These are phyloP conservation scores for Saksenaea oblongispora DNA, from an alignment of 371 early-diverging fungal genomes.

Conservation along the genomic window DNA sequence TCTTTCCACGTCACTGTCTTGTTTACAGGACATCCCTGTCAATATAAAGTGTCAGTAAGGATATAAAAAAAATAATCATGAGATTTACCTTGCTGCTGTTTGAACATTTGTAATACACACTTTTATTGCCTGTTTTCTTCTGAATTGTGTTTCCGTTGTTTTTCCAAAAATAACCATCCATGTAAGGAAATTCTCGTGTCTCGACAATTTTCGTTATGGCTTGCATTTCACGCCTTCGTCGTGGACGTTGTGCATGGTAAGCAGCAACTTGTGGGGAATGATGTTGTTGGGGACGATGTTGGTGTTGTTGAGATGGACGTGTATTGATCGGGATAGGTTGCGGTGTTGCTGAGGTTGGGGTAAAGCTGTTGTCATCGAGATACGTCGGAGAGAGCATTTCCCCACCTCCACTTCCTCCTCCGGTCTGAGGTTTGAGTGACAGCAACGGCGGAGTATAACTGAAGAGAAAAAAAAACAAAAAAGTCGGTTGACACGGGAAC, in stretches of 20 bases:
- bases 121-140: constrained; percentile 62
- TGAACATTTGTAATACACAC: constrained; percentile 61
- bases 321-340: neutral
- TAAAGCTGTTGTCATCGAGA: constrained; percentile 15
- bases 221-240: constrained; percentile 65
- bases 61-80: neutral
- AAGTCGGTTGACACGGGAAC: constrained; percentile 10
- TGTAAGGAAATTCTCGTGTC: constrained; percentile 49
- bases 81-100: constrained; percentile 45
- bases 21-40: constrained; percentile 49
- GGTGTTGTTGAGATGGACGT: neutral
- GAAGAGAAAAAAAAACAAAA: constrained; percentile 10
- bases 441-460: constrained; percentile 16
- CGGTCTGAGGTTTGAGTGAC: constrained; percentile 22
- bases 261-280: constrained; percentile 16
- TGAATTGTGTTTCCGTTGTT: constrained; percentile 66
- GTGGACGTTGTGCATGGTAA: constrained; percentile 36
- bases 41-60: neutral
- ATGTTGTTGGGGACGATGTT: neutral
- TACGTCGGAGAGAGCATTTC: constrained; percentile 20
- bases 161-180: constrained; percentile 58
- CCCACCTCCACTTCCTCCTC: constrained; percentile 12
- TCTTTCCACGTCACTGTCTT: constrained; percentile 60
- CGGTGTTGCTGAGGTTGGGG: constrained; percentile 5
- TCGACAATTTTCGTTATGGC: constrained; percentile 62